phyloP scores from a whole-genome alignment of 2,329 filamentous ascomycete genomes.

The Fusarium sp. region DNA sequence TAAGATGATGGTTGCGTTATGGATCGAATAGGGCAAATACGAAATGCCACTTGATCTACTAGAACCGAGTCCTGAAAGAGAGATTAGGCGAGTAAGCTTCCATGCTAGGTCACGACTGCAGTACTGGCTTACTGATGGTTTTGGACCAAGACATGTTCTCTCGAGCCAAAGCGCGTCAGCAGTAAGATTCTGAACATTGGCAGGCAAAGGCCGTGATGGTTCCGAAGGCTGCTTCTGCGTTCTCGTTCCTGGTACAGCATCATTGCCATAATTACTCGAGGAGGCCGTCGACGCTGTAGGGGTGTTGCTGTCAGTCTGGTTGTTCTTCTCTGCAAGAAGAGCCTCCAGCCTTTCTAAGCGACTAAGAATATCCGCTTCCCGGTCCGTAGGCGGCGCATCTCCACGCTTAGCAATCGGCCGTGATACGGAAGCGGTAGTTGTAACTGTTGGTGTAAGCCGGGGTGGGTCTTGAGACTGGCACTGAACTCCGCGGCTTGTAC shows the following conservation, averaged over 20 bases:
- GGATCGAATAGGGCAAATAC: conserved; percentile 50
- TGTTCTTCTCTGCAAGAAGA: conserved; percentile 39
- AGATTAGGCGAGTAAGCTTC: conserved; percentile 1
- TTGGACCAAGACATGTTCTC: conserved; percentile 48
- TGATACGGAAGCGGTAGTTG: conserved; percentile 20
- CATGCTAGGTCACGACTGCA: neutral
- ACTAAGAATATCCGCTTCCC: conserved; percentile 37
- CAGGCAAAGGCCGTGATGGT: conserved; percentile 40
- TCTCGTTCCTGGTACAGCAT: conserved; percentile 1
- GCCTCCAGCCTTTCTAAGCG: conserved; percentile 47
- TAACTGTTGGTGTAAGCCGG: conserved; percentile 5
- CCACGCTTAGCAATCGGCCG: conserved; percentile 24
- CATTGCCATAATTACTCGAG: conserved; percentile 13
- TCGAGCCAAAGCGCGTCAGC: conserved; percentile 53
- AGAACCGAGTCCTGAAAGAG: conserved; percentile 47
- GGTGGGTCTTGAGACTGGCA: conserved; percentile 47
- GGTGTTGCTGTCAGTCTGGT: conserved; percentile 19
- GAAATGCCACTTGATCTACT: conserved; percentile 50
- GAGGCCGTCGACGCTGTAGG: conserved; percentile 7
- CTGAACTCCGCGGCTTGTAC: conserved; percentile 51
- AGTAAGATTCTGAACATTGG: conserved; percentile 50
- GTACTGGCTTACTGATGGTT: conserved; percentile 45
- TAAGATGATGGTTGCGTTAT: conserved; percentile 51
- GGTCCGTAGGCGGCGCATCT: conserved; percentile 1
- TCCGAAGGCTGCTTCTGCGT: conserved; percentile 3